A percentile compares a stretch with the other conserved stretches of the same genome.
phyloP scores from a whole-genome alignment of 352 stramenopile species.

The Globisporangium paddicum region DNA sequence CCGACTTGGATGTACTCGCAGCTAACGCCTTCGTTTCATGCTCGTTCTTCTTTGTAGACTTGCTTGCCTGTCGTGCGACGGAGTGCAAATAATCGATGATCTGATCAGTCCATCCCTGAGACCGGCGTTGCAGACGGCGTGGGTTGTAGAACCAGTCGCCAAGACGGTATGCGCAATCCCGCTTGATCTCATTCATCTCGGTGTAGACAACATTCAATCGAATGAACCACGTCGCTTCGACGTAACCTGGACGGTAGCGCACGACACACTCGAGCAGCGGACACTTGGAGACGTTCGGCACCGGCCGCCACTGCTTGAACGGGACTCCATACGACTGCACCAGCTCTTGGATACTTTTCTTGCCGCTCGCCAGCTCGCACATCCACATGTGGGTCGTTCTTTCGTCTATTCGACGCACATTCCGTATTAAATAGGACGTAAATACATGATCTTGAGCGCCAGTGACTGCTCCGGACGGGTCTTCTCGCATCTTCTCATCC shows the following conservation, averaged over 20 bases:
- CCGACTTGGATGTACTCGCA: background rate
- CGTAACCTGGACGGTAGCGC: constrained; percentile 59
- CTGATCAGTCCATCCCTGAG: constrained; percentile 78
- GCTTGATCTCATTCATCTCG: constrained; percentile 82
- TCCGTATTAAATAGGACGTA: constrained; percentile 76
- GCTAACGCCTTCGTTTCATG: constrained; percentile 8
- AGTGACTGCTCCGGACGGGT: background rate
- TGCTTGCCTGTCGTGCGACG: constrained; percentile 45
- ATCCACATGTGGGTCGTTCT: constrained; percentile 80
- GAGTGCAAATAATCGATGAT: constrained; percentile 72
- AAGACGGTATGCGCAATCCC: constrained; percentile 45
- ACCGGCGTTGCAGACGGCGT: constrained; percentile 57
- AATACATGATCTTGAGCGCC: constrained; percentile 47
- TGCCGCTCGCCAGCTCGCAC: constrained; percentile 59
- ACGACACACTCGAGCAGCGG: constrained; percentile 76
- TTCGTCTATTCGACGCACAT: constrained; percentile 77
- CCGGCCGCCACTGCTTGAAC: constrained; percentile 81
- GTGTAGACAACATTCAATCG: constrained; percentile 85
- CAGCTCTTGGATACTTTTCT: constrained; percentile 58
- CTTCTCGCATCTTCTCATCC: constrained; percentile 4
- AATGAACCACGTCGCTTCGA: constrained; percentile 81
- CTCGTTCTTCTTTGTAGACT: constrained; percentile 20
- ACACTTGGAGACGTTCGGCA: constrained; percentile 73
- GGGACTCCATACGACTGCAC: constrained; percentile 75
- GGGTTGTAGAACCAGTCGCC: constrained; percentile 84